Evolutionary conservation across 768 basidiomycete species (phyloP).

Genomic region (Phaeotremella fagi): DNA sequence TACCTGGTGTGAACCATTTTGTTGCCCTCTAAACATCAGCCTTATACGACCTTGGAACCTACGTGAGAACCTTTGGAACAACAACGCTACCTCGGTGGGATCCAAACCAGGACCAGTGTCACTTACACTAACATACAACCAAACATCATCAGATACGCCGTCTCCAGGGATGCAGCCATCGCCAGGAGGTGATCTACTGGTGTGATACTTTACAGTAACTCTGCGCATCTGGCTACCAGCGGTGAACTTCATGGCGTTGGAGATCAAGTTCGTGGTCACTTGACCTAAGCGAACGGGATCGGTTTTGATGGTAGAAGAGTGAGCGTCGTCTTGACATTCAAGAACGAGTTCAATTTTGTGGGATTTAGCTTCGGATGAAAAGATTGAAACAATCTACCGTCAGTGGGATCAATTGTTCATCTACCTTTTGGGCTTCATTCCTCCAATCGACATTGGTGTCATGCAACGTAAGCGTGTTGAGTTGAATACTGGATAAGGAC

Average conservation of each 20-base stretch:
- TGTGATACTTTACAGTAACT: constrained; percentile 33
- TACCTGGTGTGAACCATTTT: constrained; percentile 36
- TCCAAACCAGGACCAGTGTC: constrained; percentile 45
- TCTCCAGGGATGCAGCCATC: constrained; percentile 24
- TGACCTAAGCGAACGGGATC: constrained; percentile 26
- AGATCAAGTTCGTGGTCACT: constrained; percentile 38
- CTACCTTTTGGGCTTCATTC: constrained; percentile 29
- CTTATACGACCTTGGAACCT: neutral
- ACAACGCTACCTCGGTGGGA: constrained; percentile 18
- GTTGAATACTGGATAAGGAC: constrained; percentile 33
- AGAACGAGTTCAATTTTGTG: constrained; percentile 34
- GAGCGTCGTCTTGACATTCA: constrained; percentile 26
- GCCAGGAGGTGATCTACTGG: constrained; percentile 21
- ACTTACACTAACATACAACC: constrained; percentile 31
- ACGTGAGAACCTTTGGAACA: constrained; percentile 40
- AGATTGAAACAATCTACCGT: constrained; percentile 34
- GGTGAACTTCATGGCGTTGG: constrained; percentile 44
- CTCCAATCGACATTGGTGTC: constrained; percentile 28
- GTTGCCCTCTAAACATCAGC: constrained; percentile 21
- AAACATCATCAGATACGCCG: constrained; percentile 19
- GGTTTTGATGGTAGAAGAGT: constrained; percentile 11
- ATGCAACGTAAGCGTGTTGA: constrained; percentile 32
- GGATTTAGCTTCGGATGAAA: constrained; percentile 34
- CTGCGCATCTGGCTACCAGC: constrained; percentile 16
- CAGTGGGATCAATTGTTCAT: neutral